Conservation (phyloP, 441 rosid species). For the Metrosideros polymorpha region DNA sequence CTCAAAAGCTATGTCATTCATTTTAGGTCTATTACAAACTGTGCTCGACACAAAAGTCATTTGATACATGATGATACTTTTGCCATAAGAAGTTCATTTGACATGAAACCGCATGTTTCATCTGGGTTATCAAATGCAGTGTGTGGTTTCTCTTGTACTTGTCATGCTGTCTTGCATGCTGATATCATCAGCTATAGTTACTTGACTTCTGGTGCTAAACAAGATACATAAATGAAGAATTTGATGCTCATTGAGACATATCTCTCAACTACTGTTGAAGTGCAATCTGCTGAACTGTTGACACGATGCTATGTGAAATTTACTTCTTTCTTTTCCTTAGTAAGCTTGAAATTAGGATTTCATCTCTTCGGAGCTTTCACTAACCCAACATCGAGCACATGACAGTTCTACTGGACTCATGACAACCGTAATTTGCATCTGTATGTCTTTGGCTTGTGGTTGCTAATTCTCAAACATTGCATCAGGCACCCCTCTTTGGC, state of each 20-base stretch:
- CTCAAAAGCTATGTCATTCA: neutral
- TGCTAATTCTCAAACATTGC: conserved; percentile 4
- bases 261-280: neutral
- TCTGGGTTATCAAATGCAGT: neutral
- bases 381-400: neutral
- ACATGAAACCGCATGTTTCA: neutral
- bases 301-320: neutral
- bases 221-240: neutral
- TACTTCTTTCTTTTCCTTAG: neutral
- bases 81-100: neutral
- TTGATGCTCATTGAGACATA: neutral
- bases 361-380: neutral
- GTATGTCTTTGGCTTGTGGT: neutral
- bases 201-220: neutral
- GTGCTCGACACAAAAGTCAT: neutral
- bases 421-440: neutral
- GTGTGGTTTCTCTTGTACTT: neutral
- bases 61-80: neutral
- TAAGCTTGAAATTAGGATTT: neutral
- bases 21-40: neutral
- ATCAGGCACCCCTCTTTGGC: conserved; percentile 92
- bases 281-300: neutral
- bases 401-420: neutral
- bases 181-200: neutral
- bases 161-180: neutral